Base-by-base conservation (phyloP, 2,329 filamentous ascomycete genomes). In the Phaeoacremonium minimum region DNA sequence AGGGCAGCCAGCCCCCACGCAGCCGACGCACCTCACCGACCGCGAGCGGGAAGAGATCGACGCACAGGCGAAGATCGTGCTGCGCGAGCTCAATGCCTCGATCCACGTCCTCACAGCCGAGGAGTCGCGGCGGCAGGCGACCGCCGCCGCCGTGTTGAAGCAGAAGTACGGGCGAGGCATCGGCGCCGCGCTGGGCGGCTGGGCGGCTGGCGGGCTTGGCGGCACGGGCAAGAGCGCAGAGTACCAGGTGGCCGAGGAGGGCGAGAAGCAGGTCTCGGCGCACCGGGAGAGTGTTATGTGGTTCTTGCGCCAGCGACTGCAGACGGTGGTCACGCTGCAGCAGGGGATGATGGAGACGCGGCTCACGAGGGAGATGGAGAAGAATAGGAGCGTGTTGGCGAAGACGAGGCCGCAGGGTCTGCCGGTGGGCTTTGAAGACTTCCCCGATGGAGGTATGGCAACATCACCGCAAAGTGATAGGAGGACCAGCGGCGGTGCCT, bases 291-390 rank as follows among this genome's bases (percentile, higher is more conserved):
- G 83, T 45, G 80, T 98, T 31, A 65, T 97, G 9, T 91, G 85
- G 82, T 90, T 84, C 49, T 57, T 98, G 51, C 74, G 86, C 45
- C 75, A 83, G 54, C 75, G 80, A 51, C 63, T 97, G 44, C 85
- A 93, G 62, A 73, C 79, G 46, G 89, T 84, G 38, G 84, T 85
- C 29, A 74, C 79, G 50, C 80, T 84, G 45, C 91, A 97, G 67
- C 81, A 87, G 50, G 77, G 75, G 34, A 96, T 97, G 88, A 95
- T 97, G 74, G 90, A 95, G 65, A 85, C 87, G 52, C 69, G 93
- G 49, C 69, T 97, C 47, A 80, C 81, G 53, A 72, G 93, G 37
- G 87, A 94, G 58, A 73, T 91, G 59, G 90, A 97, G 66, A 93
- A 86, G 75, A 90, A 83, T 53, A 87, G 87, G 62, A 94, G 87